A percentile compares a stretch with the other conserved stretches of the same genome.
Evolutionary conservation across 176 grass and related monocot species (phyloP).

Genomic region (Cocos nucifera): DNA sequence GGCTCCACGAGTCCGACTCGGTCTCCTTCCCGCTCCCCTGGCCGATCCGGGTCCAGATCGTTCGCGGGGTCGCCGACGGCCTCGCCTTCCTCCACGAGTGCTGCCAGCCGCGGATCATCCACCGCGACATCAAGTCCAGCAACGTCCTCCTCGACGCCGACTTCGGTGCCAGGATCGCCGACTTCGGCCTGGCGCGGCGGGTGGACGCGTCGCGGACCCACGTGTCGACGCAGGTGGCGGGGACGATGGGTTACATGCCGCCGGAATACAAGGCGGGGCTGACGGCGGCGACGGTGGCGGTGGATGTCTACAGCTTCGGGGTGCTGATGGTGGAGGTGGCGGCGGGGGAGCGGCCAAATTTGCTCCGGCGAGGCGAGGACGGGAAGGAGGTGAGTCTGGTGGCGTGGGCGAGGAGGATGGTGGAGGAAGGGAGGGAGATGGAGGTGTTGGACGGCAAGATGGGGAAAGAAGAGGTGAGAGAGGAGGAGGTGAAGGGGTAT

Average conservation of each 20-base stretch:
- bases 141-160: slow-evolving; percentile 70
- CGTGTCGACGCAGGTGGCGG: slow-evolving; percentile 67
- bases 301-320: slow-evolving; percentile 78
- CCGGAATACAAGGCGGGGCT: slow-evolving; percentile 47
- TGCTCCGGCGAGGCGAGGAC: slow-evolving; percentile 26
- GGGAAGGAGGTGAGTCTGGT: slow-evolving; percentile 38
- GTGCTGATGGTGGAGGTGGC: slow-evolving; percentile 60
- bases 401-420: slow-evolving; percentile 42
- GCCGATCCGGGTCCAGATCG: slow-evolving; percentile 35
- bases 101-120: slow-evolving; percentile 46
- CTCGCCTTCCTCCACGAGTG: slow-evolving; percentile 70
- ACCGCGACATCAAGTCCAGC: slow-evolving; percentile 84
- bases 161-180: slow-evolving; percentile 62
- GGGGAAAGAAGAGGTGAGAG: neutral
- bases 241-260: slow-evolving; percentile 82
- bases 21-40: slow-evolving; percentile 25
- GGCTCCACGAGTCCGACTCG: slow-evolving; percentile 46
- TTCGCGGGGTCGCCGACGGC: slow-evolving; percentile 47
- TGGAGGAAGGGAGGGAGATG: neutral
- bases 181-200: slow-evolving; percentile 66
- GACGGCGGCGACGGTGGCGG: slow-evolving; percentile 29
- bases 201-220: slow-evolving; percentile 43
- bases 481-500: slow-evolving; percentile 23
- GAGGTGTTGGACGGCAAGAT: slow-evolving; percentile 48
- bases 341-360: slow-evolving; percentile 45